Base-by-base conservation (phyloP, 1,284 basidiomycete genomes). In the Ganoderma lucidum region DNA sequence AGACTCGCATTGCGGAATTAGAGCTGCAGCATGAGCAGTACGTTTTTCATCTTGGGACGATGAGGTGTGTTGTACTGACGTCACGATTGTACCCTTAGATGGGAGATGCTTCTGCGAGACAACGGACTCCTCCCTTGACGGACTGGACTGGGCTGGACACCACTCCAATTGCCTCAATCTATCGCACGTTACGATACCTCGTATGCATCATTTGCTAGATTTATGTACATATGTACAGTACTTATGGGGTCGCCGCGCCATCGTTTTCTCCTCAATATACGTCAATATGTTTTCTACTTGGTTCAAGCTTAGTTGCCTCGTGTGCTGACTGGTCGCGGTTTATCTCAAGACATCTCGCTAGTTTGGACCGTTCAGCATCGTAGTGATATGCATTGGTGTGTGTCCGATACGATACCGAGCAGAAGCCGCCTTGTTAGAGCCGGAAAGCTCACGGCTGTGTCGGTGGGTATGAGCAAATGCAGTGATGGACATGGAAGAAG, bases 1-100 rank as follows among this genome's bases (percentile, higher is more conserved):
- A 90, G 78, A 86, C 89, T 68, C 88, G 87, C 71, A 78, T 96
- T 65, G 87, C 89, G 63, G 93, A 95, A 78, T 79, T 87, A 48
- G 92, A 94, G 78, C 80, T 90, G 73, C 90, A 94, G 79, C 87
- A 89, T 71, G 92, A 94, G 78, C 92, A 95, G 93, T 96, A 79
- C 79, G 93, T 86, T 3, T 8, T 37, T 15, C 32, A 39, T 70
- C 69, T 51, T 64, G 51, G 30, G 35, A 74, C 62, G 8, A 23
- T 51, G 37, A 8, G 28, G 9, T n/a, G 37, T 39, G 28, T 45
- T 19, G 55, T 30, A 23, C 65, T 45, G 42, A 51, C 66, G 23
- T 73, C 12, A 66, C 32, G 23, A 23, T 28, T n/a, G 37, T 4
- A 19, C 39, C 17, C 41, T 69, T 39, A 94, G 93, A 76, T 93